Conservation (phyloP, 2,329 filamentous ascomycete genomes). For the Venturia nashicola region DNA sequence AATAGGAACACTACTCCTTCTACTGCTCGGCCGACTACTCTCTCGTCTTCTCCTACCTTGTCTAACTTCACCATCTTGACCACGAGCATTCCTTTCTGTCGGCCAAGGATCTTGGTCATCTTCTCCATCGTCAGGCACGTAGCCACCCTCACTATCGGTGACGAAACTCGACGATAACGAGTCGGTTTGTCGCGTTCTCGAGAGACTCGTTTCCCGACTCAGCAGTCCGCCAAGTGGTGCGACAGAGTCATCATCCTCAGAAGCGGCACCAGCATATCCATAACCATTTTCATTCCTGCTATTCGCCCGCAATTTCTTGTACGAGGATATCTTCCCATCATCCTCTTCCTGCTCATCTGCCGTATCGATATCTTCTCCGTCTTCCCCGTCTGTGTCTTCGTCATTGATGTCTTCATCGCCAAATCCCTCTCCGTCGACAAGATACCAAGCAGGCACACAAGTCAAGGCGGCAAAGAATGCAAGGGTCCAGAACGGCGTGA, state of each 20-base stretch:
- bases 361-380: conserved; percentile 22
- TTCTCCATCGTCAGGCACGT: background rate
- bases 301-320: conserved; percentile 10
- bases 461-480: conserved; percentile 50
- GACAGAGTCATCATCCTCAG: conserved; percentile 25
- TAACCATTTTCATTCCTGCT: background rate
- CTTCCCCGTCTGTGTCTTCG: conserved; percentile 20
- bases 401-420: conserved; percentile 25
- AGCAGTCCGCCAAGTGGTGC: conserved; percentile 17
- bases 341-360: conserved; percentile 15
- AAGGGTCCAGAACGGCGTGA: conserved; percentile 75
- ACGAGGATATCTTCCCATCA: background rate
- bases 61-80: background rate
- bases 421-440: conserved; percentile 63
- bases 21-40: conserved; percentile 24
- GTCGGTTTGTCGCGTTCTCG: background rate
- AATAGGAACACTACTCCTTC: conserved; percentile 30
- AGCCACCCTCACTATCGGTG: background rate
- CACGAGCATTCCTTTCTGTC: background rate
- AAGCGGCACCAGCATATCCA: conserved; percentile 9
- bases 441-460: conserved; percentile 59
- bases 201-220: conserved; percentile 19
- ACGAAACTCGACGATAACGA: conserved; percentile 2
- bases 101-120: background rate
- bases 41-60: conserved; percentile 13